phyloP scores from a whole-genome alignment of 805 yeast genomes.

The Cyberlindnera lachancei region DNA sequence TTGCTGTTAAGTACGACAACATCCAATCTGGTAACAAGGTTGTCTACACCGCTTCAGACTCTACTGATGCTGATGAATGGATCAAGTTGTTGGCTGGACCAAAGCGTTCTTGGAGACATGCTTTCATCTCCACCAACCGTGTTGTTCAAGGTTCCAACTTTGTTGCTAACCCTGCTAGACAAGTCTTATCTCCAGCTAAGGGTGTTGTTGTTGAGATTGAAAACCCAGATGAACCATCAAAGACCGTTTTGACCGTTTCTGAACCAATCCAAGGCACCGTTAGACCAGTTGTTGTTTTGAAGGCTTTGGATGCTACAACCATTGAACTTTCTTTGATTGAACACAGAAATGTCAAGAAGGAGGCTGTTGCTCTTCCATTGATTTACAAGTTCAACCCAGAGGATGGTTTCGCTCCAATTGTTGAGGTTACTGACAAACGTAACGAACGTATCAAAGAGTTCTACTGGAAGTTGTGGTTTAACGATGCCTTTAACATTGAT shows the following conservation, averaged over 20 bases:
- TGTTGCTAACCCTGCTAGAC: conserved; percentile 69
- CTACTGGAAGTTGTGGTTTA: conserved; percentile 97
- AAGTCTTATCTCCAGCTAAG: conserved; percentile 70
- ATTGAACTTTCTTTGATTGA: conserved; percentile 77
- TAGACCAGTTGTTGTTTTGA: conserved; percentile 59
- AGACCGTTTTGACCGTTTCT: conserved; percentile 54
- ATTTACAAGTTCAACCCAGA: conserved; percentile 72
- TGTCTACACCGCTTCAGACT: conserved; percentile 32
- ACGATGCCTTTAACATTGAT: conserved; percentile 52
- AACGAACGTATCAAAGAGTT: conserved; percentile 89
- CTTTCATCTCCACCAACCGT: conserved; percentile 71
- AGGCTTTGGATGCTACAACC: conserved; percentile 37
- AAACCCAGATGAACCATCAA: conserved; percentile 40
- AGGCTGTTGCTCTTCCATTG: conserved; percentile 69
- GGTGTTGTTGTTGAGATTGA: conserved; percentile 57
- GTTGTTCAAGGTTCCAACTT: conserved; percentile 82
- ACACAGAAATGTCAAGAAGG: conserved; percentile 74
- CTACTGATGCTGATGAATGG: conserved; percentile 47
- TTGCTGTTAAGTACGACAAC: conserved; percentile 26
- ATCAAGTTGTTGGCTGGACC: conserved; percentile 74
- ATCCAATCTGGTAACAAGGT: conserved; percentile 27
- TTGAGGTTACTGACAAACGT: conserved; percentile 84
- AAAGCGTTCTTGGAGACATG: conserved; percentile 80
- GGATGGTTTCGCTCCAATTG: conserved; percentile 93
- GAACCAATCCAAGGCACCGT: conserved; percentile 70